Conservation (phyloP, 2,329 filamentous ascomycete species). For the Zarea fungicola region DNA sequence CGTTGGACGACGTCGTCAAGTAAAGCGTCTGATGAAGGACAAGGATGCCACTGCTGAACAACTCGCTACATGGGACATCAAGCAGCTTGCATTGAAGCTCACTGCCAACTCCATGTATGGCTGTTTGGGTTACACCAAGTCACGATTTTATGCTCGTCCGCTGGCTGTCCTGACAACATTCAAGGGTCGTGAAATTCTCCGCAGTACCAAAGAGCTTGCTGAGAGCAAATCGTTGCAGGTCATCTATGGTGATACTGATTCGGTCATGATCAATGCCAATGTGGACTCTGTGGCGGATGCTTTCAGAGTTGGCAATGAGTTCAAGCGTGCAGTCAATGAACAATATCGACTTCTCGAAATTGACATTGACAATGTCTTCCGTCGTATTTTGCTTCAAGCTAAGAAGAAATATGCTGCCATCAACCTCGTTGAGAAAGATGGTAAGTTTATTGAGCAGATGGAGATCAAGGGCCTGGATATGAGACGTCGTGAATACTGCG, state of each 20-base stretch:
- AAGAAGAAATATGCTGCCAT: slow-evolving; percentile 99
- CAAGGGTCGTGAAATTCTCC: slow-evolving; percentile 95
- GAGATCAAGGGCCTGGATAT: slow-evolving; percentile 98
- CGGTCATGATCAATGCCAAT: slow-evolving; percentile 99
- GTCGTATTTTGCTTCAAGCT: slow-evolving; percentile 85
- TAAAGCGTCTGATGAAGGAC: slow-evolving; percentile 96
- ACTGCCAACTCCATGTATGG: slow-evolving; percentile 99
- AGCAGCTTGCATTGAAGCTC: slow-evolving; percentile 91
- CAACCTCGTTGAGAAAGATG: slow-evolving; percentile 83
- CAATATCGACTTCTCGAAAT: slow-evolving; percentile 91
- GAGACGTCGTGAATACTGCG: slow-evolving; percentile 95
- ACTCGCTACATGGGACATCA: slow-evolving; percentile 94
- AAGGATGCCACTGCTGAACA: slow-evolving; percentile 81
- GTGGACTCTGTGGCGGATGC: slow-evolving; percentile 89
- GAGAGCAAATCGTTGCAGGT: slow-evolving; percentile 88
- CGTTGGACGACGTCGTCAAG: slow-evolving; percentile 80
- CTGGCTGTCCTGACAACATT: slow-evolving; percentile 93
- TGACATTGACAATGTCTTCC: slow-evolving; percentile 96
- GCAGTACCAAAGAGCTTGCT: slow-evolving; percentile 91
- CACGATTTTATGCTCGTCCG: slow-evolving; percentile 92
- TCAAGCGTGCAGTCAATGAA: slow-evolving; percentile 93
- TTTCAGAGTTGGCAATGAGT: slow-evolving; percentile 85
- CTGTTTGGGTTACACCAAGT: slow-evolving; percentile 93
- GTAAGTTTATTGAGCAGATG: slow-evolving; percentile 88
- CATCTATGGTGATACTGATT: slow-evolving; percentile 98